These are phyloP conservation scores for Boletellus sp. DNA, from an alignment of 768 basidiomycete genomes.

Conservation along the genomic window DNA sequence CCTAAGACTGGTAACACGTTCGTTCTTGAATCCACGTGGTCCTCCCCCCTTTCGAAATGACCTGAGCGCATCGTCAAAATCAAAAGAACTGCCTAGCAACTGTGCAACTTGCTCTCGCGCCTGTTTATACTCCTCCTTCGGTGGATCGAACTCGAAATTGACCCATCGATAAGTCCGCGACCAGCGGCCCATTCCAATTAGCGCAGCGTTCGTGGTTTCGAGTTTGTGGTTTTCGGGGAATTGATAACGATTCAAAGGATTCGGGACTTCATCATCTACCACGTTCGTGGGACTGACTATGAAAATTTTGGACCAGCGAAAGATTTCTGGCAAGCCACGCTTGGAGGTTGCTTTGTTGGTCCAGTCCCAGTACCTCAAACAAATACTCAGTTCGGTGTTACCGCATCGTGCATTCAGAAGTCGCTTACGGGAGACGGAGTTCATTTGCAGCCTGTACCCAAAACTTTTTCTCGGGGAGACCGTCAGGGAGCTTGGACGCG, in stretches of 20 bases:
- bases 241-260: background rate
- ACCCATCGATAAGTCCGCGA: slow-evolving; percentile 16
- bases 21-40: background rate
- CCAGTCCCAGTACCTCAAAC: slow-evolving; percentile 13
- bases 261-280: background rate
- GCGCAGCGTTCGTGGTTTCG: background rate
- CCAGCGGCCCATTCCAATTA: background rate
- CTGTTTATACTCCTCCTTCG: slow-evolving; percentile 8
- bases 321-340: background rate
- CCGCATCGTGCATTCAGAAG: background rate
- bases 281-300: background rate
- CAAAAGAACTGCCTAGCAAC: too few relatives aligned
- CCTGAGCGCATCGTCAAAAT: background rate
- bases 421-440: slow-evolving; percentile 18
- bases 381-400: background rate
- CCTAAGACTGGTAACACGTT: slow-evolving; percentile 15
- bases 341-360: background rate
- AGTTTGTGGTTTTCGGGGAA: background rate
- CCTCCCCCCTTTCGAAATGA: background rate
- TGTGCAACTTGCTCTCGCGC: slow-evolving; percentile 7
- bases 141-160: background rate
- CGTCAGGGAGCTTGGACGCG: slow-evolving; percentile 4
- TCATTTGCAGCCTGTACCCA: slow-evolving; percentile 13
- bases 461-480: background rate
- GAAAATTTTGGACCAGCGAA: background rate